These are phyloP conservation scores for Colletotrichum tamarilloi DNA, from an alignment of 2,329 filamentous ascomycete species.

Conservation along the genomic window DNA sequence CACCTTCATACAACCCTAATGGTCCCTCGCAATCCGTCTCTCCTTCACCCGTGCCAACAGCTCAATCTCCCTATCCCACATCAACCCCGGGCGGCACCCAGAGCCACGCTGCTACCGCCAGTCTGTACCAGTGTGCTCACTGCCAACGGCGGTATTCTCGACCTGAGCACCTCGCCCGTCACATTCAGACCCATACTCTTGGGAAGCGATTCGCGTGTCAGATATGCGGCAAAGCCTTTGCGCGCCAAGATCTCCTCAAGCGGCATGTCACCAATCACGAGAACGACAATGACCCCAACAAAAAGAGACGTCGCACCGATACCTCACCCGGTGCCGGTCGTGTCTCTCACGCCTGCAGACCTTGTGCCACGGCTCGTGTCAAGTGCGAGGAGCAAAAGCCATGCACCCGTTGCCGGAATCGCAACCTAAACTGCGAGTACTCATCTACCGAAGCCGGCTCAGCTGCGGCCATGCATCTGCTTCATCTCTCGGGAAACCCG, in stretches of 20 bases:
- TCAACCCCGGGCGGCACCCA: constrained; percentile 22
- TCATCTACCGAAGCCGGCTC: constrained; percentile 50
- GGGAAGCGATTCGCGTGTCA: constrained; percentile 61
- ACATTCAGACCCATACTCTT: constrained; percentile 62
- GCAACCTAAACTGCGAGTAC: constrained; percentile 58
- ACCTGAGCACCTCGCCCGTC: constrained; percentile 64
- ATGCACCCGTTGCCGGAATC: constrained; percentile 61
- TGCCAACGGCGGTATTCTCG: constrained; percentile 63
- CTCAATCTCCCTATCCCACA: constrained; percentile 11
- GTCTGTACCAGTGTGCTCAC: constrained; percentile 61
- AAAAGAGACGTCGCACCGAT: constrained; percentile 58
- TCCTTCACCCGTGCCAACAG: constrained; percentile 14
- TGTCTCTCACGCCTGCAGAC: constrained; percentile 63
- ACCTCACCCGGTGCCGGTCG: constrained; percentile 58
- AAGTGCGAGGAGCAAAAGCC: constrained; percentile 68
- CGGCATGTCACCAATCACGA: constrained; percentile 64
- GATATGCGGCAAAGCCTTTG: constrained; percentile 65
- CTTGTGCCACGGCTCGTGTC: constrained; percentile 63
- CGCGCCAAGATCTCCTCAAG: constrained; percentile 64
- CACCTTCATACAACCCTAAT: constrained; percentile 4
- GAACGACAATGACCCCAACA: constrained; percentile 56
- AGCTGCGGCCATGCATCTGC: constrained; percentile 55
- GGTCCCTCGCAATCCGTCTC: constrained; percentile 23
- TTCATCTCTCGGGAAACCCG: constrained; percentile 53
- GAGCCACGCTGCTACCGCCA: constrained; percentile 41